Evolutionary conservation across 352 stramenopile genomes (phyloP).

Genomic region (Phytophthora cajani): DNA sequence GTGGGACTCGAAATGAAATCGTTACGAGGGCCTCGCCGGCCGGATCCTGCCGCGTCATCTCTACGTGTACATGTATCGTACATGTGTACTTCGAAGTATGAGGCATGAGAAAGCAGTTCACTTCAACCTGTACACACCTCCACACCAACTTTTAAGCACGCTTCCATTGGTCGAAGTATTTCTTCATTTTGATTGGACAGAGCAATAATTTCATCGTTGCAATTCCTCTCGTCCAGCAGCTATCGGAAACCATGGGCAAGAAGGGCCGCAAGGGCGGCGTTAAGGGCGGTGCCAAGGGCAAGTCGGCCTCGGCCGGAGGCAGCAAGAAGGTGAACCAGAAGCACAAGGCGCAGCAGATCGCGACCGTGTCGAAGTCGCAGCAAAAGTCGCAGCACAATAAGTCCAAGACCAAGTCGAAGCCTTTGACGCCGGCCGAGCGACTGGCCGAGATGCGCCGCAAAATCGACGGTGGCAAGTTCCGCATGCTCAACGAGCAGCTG

Average conservation of each 20-base stretch:
- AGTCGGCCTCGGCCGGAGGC: constrained; percentile 12
- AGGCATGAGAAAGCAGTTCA: neutral
- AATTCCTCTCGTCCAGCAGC: neutral
- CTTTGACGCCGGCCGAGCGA: constrained; percentile 32
- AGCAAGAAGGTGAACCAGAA: constrained; percentile 36
- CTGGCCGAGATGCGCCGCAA: constrained; percentile 88
- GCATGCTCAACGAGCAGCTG: constrained; percentile 98
- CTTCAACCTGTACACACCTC: neutral
- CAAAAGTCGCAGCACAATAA: constrained; percentile 35
- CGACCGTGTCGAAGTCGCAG: constrained; percentile 23
- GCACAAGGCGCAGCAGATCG: constrained; percentile 29
- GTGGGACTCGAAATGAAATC: constrained; percentile 17
- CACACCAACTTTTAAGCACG: neutral
- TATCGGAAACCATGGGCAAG: constrained; percentile 29
- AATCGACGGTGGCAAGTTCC: constrained; percentile 95
- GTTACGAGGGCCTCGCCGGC: too few species aligned
- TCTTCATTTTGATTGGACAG: neutral
- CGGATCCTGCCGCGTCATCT: neutral
- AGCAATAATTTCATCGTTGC: neutral
- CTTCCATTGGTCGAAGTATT: neutral
- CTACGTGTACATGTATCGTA: neutral
- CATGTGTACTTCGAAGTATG: neutral
- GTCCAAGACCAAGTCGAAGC: constrained; percentile 28
- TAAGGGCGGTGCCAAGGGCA: constrained; percentile 30
- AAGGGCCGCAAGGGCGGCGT: constrained; percentile 21